phyloP scores from a whole-genome alignment of 257 asterid species.

The Forsythia suspensa region DNA sequence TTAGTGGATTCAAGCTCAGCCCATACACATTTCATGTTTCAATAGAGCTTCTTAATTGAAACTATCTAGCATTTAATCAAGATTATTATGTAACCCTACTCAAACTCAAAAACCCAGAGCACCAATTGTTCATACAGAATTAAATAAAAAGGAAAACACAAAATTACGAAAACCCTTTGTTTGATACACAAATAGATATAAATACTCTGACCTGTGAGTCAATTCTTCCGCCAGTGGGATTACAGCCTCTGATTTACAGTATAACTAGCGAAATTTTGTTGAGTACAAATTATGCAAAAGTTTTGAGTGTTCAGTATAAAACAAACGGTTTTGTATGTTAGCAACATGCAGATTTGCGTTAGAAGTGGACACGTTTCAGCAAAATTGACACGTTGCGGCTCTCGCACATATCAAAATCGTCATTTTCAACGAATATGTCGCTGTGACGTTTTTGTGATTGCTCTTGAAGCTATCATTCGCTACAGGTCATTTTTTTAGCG shows the following conservation, averaged over 20 bases:
- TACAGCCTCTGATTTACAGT: neutral
- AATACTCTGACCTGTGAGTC: neutral
- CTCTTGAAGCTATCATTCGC: neutral
- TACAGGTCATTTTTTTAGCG: no score
- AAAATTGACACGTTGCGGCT: slow-evolving; percentile 24
- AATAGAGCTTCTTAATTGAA: neutral
- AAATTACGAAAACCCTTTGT: neutral
- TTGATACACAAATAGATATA: neutral
- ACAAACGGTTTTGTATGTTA: neutral
- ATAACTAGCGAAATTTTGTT: neutral
- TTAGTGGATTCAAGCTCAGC: neutral
- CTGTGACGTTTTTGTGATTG: neutral
- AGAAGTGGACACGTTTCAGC: slow-evolving; percentile 31
- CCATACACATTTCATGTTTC: neutral
- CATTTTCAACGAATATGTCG: neutral
- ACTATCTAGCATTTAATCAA: neutral
- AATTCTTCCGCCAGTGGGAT: neutral
- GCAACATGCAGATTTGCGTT: slow-evolving; percentile 19
- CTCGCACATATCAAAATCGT: neutral
- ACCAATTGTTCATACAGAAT: neutral
- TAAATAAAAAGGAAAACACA: neutral
- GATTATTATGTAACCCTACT: neutral
- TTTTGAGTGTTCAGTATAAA: neutral
- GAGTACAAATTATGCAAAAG: neutral
- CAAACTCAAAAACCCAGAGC: neutral